Conservation (phyloP, 108 stramenopile species). For the Skeletonema marinoi region DNA sequence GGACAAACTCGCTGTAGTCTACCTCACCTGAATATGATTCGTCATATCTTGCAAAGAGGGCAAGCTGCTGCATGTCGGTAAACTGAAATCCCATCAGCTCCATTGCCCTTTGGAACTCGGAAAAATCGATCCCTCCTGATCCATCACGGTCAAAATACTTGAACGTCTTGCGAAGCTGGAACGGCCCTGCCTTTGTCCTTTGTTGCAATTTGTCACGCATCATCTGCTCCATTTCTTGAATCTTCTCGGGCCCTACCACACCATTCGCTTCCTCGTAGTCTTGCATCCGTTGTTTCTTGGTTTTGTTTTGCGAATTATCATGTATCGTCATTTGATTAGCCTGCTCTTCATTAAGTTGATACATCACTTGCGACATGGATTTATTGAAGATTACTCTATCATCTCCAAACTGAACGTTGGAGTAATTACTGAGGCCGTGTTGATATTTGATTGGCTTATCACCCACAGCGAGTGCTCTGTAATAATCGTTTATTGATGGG, state of each 20-base stretch:
- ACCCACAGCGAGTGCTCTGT: constrained; percentile 36
- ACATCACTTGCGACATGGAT: constrained; percentile 58
- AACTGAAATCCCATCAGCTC: constrained; percentile 77
- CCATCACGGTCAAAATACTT: constrained; percentile 73
- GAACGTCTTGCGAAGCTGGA: constrained; percentile 68
- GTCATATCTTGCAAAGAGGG: constrained; percentile 69
- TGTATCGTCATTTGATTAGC: constrained; percentile 30
- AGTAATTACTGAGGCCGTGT: constrained; percentile 64
- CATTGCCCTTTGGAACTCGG: constrained; percentile 70
- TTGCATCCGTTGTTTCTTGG: constrained; percentile 45
- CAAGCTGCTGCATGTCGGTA: constrained; percentile 65
- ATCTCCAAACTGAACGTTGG: constrained; percentile 65
- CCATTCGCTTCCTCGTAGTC: constrained; percentile 65
- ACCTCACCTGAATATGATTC: constrained; percentile 62
- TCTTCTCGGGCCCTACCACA: constrained; percentile 61
- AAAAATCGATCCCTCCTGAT: constrained; percentile 60
- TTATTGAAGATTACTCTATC: constrained; percentile 68
- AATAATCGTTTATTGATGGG: constrained; percentile 62
- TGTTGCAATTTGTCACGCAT: constrained; percentile 74
- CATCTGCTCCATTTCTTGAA: constrained; percentile 70
- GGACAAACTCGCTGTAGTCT: constrained; percentile 63
- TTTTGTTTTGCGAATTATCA: constrained; percentile 35
- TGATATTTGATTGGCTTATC: constrained; percentile 65
- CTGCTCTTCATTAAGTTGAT: constrained; percentile 53
- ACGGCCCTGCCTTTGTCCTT: constrained; percentile 60